A percentile compares a stretch with the other conserved stretches of the same genome.
Conservation (phyloP, 441 rosid species). For the Pelargonium citronellum region DNA sequence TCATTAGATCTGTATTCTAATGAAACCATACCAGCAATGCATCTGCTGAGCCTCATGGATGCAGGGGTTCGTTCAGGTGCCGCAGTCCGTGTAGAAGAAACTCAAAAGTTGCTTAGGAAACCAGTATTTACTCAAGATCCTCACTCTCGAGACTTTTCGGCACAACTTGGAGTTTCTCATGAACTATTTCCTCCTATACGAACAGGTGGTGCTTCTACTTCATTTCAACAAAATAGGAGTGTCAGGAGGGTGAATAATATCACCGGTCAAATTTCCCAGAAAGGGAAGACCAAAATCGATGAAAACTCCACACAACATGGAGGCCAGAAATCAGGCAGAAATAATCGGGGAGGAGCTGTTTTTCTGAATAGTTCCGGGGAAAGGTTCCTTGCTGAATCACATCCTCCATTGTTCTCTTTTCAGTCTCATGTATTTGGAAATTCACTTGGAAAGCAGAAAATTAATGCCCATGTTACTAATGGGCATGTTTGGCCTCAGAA, state of each 20-base stretch:
- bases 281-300: slow-evolving; percentile 38
- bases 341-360: slow-evolving; percentile 30
- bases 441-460: slow-evolving; percentile 31
- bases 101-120: slow-evolving; percentile 42
- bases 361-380: slow-evolving; percentile 36
- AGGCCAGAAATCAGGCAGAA: slow-evolving; percentile 32
- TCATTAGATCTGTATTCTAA: slow-evolving; percentile 49
- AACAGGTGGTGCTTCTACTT: slow-evolving; percentile 42
- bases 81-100: slow-evolving; percentile 39
- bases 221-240: slow-evolving; percentile 42
- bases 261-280: slow-evolving; percentile 35
- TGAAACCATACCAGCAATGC: slow-evolving; percentile 82
- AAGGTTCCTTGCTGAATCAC: slow-evolving; percentile 36
- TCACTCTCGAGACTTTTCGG: slow-evolving; percentile 37
- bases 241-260: slow-evolving; percentile 34
- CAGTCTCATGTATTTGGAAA: slow-evolving; percentile 32
- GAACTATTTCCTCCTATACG: slow-evolving; percentile 32
- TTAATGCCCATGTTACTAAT: slow-evolving; percentile 26
- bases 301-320: slow-evolving; percentile 30
- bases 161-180: slow-evolving; percentile 37
- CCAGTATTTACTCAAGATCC: slow-evolving; percentile 41
- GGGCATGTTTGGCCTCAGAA: slow-evolving; percentile 29
- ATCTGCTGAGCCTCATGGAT: slow-evolving; percentile 90
- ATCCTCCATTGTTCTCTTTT: slow-evolving; percentile 38
- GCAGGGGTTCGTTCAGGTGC: slow-evolving; percentile 48